These are phyloP conservation scores for Claviceps capensis DNA, from an alignment of 2,329 filamentous ascomycete species.

Conservation along the genomic window DNA sequence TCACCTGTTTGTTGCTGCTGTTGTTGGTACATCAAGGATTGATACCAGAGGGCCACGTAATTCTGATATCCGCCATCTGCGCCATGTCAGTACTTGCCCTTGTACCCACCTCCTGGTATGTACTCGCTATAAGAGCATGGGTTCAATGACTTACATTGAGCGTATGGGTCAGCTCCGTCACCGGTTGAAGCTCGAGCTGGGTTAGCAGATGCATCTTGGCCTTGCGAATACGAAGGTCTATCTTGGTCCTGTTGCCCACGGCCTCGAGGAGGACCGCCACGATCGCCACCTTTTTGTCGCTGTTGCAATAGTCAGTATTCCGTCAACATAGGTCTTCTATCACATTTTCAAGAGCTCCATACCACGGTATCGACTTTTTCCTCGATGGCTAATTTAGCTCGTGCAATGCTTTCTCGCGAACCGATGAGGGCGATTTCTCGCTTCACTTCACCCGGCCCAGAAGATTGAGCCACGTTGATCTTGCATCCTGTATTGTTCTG, in stretches of 20 bases:
- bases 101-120: background rate
- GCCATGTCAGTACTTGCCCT: constrained; percentile 8
- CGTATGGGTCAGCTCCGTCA: constrained; percentile 55
- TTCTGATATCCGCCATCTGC: constrained; percentile 68
- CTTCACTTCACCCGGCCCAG: constrained; percentile 62
- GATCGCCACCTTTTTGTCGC: constrained; percentile 39
- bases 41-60: constrained; percentile 71
- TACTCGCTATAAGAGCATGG: background rate
- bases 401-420: constrained; percentile 59
- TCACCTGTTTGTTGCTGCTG: constrained; percentile 25
- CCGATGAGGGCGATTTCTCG: constrained; percentile 81
- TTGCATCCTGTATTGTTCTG: constrained; percentile 80
- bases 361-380: constrained; percentile 87
- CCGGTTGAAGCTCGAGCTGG: constrained; percentile 30
- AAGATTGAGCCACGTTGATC: constrained; percentile 81
- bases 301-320: constrained; percentile 12
- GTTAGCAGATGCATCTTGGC: constrained; percentile 28
- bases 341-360: constrained; percentile 20
- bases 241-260: constrained; percentile 40
- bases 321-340: too few relatives aligned
- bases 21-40: constrained; percentile 41
- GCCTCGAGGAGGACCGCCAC: constrained; percentile 26
- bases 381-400: constrained; percentile 73
- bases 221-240: constrained; percentile 37
- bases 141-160: constrained; percentile 44